phyloP scores from a whole-genome alignment of 163 green algal species.

The Coccomyxa subellipsoidea region DNA sequence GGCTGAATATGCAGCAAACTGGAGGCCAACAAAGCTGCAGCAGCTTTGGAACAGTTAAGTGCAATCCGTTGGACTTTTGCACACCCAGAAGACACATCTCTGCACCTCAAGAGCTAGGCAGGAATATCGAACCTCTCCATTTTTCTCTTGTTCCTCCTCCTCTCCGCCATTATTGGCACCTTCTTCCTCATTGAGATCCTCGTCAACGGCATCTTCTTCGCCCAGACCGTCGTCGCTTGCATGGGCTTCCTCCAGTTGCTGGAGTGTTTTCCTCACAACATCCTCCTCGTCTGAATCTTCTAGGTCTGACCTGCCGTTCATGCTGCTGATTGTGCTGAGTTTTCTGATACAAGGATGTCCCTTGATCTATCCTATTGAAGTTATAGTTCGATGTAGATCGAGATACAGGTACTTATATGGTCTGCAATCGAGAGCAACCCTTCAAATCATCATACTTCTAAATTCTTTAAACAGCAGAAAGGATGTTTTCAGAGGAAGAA shows the following conservation, averaged over 20 bases:
- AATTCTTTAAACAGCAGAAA: no score
- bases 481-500: no score
- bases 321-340: no score
- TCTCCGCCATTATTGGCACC: constrained; percentile 35
- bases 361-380: no score
- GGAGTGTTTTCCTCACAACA: neutral
- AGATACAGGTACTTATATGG: no score
- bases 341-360: neutral
- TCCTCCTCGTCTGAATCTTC: neutral
- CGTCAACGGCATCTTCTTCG: constrained; percentile 39
- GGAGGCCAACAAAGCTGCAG: neutral
- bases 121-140: neutral
- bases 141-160: constrained; percentile 18
- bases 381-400: no score
- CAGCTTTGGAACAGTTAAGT: neutral
- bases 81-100: neutral
- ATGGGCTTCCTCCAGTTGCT: neutral
- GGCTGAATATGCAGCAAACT: neutral
- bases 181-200: constrained; percentile 40
- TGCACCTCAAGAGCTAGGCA: neutral
- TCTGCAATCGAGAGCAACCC: no score
- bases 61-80: neutral
- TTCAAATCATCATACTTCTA: no score
- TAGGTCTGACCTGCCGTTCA: neutral
- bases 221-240: constrained; percentile 21